Evolutionary conservation across 2,329 filamentous ascomycete species (phyloP), one percentile per base, ranked within the genome.

Genomic region (Fusarium burgessii): DNA sequence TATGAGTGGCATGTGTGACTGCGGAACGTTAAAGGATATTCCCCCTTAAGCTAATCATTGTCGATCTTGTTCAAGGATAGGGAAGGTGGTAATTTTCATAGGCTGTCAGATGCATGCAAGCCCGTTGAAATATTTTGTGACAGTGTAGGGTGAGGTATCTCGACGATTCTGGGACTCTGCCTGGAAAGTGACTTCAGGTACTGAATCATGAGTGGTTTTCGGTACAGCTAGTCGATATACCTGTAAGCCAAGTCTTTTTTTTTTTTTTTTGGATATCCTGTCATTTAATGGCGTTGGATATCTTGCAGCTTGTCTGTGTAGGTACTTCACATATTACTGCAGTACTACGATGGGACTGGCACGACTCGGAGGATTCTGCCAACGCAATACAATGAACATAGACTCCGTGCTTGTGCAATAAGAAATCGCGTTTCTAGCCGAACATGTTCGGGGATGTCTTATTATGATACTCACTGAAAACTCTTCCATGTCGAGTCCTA

Each of bases 321-420:
- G 29, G 23, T 23, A 23, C 23, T 29, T 29, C 10, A 29, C 29
- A 8, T 29, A 29, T 55, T 54, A 38, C 52, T 60, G 56, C 36
- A 45, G 68, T 69, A 27, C 27, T 41, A 65, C 60, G 40, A 67
- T 71, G 51, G 47, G 57, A 58, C 62, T 63, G 40, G 49, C 62
- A 74, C 62, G 55, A 66, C 52, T 76, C 74, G 74, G 74, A 75
- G 74, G 76, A 76, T 76, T 76, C 63, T 76, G 66, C 56, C 62
- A 72, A 60, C 57, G 67, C 60, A 64, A 58, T 54, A 47, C 58
- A 55, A 49, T 29, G 29, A n/a, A 38, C 29, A n/a, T 25, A 35
- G 20, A 6, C 61, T 57, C 67, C 67, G 70, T 74, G 58, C 57
- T 56, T 76, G 70, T 76, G 71, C 52, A 35, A 74, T 70, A 43